Percentiles rank a stretch among this genome's conserved stretches.
phyloP scores from a whole-genome alignment of 805 yeast genomes.

The Zygotorulaspora chibaensis region DNA sequence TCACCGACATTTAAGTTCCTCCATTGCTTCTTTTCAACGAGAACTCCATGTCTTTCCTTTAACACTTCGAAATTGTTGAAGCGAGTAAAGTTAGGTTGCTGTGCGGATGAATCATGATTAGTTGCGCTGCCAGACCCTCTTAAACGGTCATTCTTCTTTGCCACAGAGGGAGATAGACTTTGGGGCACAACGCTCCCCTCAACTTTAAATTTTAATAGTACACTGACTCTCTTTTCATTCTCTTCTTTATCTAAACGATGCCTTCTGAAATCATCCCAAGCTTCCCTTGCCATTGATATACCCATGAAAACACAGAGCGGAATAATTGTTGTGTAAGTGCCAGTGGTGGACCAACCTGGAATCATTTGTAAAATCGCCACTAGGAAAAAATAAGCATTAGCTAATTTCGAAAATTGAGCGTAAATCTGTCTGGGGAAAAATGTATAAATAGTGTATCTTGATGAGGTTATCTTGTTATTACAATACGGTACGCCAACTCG shows the following conservation, averaged over 20 bases:
- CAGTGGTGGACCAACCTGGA: slow-evolving; percentile 97
- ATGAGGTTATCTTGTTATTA: slow-evolving; percentile 72
- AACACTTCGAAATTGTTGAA: slow-evolving; percentile 24
- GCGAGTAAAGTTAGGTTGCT: slow-evolving; percentile 11
- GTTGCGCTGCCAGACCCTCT: background rate
- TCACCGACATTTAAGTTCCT: slow-evolving; percentile 84
- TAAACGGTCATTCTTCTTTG: background rate
- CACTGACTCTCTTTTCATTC: slow-evolving; percentile 52
- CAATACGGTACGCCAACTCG: slow-evolving; percentile 55
- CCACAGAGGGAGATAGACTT: background rate
- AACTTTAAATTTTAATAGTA: slow-evolving; percentile 27
- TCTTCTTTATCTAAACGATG: slow-evolving; percentile 83
- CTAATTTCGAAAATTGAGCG: slow-evolving; percentile 90
- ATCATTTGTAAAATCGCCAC: slow-evolving; percentile 93
- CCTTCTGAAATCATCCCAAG: slow-evolving; percentile 86
- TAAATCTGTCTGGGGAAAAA: slow-evolving; percentile 84
- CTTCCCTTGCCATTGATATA: slow-evolving; percentile 88
- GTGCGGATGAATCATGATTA: background rate
- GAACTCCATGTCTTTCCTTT: slow-evolving; percentile 21
- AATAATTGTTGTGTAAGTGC: slow-evolving; percentile 87
- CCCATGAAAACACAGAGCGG: slow-evolving; percentile 83
- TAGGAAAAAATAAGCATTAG: slow-evolving; percentile 83
- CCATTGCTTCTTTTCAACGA: slow-evolving; percentile 48
- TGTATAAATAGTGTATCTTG: slow-evolving; percentile 74
- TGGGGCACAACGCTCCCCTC: background rate